Evolutionary conservation across 441 rosid genomes (phyloP), one percentile per base, ranked within the genome.

Genomic region (Populus trichocarpa): DNA sequence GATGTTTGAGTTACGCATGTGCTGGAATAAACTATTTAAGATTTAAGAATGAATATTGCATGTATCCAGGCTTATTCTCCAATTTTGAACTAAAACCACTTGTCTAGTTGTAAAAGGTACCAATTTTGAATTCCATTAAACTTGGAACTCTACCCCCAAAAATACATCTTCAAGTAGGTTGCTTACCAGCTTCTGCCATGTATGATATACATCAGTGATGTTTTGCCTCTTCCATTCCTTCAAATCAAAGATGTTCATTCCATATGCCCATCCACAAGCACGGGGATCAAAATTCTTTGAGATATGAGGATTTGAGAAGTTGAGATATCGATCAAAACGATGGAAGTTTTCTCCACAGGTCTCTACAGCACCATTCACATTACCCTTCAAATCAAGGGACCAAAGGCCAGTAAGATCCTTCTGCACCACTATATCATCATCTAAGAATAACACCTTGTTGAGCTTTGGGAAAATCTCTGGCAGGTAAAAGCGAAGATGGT

Each of bases 401-500:
- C 98, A 96, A 74, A 96, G 92, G 72, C 83, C 90, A 30, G 4
- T 30, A 30, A 30, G 32, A 30, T 30, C 32, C 32, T 30, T 30
- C 32, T 30, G 32, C 32, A 30, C 32, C 32, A 30, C 32, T 30
- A 30, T 30, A 30, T 30, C 32, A 30, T 30, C 32, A 30, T 30
- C 32, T 30, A 30, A 30, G 32, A 30, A 30, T 3, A 30, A 30
- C 32, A 30, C 32, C 32, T 30, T 30, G 87, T 86, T 85, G 74
- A 96, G 94, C 87, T 90, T 92, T 1, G 99, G 99, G 83, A 92
- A 96, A 85, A 94, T 87, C 90, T 96, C 96, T n/a, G 98, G 98
- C 72, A 96, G 92, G 88, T 96, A 96, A 81, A 96, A 96, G 35
- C 99, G 97, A 50, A 96, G 95, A 83, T 94, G 99, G 84, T 96